A percentile compares a stretch with the other conserved stretches of the same genome.
Conservation (phyloP, 1,284 basidiomycete species). For the Trametes polyzona region DNA sequence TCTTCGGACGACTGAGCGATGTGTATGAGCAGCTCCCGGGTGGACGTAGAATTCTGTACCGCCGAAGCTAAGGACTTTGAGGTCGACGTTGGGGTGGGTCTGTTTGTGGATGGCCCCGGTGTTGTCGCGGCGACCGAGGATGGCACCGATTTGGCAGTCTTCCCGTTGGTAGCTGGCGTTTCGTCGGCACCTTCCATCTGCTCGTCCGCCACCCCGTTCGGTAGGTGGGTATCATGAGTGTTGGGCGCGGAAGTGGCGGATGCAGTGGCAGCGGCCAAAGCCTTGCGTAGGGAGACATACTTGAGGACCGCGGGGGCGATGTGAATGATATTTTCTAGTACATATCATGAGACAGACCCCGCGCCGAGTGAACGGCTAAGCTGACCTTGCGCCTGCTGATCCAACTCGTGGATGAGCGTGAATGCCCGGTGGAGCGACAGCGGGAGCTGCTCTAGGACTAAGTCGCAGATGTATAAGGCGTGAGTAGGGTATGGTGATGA, state of each 20-base stretch:
- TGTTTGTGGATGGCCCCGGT: conserved; percentile 1
- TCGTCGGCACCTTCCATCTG: not conserved
- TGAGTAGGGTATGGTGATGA: not conserved
- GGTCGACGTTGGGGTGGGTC: not conserved
- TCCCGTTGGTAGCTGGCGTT: conserved; percentile 2
- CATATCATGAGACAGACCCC: not conserved
- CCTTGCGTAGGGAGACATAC: conserved; percentile 31
- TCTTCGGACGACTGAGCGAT: conserved; percentile 66
- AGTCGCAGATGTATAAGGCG: not conserved
- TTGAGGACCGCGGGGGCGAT: conserved; percentile 29
- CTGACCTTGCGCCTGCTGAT: conserved; percentile 72
- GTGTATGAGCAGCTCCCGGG: conserved; percentile 55
- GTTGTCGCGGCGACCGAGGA: not conserved
- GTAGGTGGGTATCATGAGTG: not conserved
- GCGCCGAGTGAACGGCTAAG: no score
- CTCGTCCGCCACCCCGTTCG: not conserved
- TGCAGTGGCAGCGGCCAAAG: conserved; percentile 11
- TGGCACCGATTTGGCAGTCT: not conserved
- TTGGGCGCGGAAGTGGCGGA: not conserved
- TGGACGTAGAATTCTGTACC: conserved; percentile 37
- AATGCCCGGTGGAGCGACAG: conserved; percentile 83
- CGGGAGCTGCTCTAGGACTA: conserved; percentile 87
- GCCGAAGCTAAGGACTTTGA: conserved; percentile 8
- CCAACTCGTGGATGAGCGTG: conserved; percentile 80
- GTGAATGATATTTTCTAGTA: conserved; percentile 26